Conservation (phyloP, 345 rosid genomes). For the Linum trigynum region DNA sequence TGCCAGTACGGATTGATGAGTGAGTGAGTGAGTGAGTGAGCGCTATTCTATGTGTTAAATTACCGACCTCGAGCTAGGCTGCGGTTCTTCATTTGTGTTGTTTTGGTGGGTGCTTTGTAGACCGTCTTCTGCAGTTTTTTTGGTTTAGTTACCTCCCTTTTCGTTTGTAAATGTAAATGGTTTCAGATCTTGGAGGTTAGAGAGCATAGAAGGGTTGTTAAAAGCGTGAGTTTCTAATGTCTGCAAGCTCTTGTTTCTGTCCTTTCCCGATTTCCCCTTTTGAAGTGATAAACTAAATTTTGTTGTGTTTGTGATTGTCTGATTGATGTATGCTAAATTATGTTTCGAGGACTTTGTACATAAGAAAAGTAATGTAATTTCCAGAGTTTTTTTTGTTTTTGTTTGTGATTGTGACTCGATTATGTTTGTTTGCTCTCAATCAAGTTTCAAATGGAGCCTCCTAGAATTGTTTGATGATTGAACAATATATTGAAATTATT, state of each 20-base stretch:
- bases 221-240: not conserved
- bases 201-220: not conserved
- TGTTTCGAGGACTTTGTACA: no score
- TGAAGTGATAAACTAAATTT: no score
- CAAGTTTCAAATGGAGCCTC: no score
- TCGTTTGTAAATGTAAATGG: not conserved
- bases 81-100: not conserved
- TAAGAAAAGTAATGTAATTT: no score
- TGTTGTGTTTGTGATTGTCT: no score
- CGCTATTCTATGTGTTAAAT: constrained; percentile 8
- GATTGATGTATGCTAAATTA: no score
- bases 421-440: no score
- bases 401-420: no score
- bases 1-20: constrained; percentile 39
- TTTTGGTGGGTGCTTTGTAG: not conserved
- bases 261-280: not conserved
- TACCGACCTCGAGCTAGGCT: constrained; percentile 21
- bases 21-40: no score
- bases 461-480: no score
- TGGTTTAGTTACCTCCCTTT: not conserved
- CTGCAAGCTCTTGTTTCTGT: not conserved
- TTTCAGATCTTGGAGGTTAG: not conserved
- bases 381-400: no score
- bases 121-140: not conserved
- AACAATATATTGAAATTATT: no score